Evolutionary conservation across 2,329 filamentous ascomycete genomes (phyloP), one percentile per base, ranked within the genome.

Genomic region (Colletotrichum sublineola): DNA sequence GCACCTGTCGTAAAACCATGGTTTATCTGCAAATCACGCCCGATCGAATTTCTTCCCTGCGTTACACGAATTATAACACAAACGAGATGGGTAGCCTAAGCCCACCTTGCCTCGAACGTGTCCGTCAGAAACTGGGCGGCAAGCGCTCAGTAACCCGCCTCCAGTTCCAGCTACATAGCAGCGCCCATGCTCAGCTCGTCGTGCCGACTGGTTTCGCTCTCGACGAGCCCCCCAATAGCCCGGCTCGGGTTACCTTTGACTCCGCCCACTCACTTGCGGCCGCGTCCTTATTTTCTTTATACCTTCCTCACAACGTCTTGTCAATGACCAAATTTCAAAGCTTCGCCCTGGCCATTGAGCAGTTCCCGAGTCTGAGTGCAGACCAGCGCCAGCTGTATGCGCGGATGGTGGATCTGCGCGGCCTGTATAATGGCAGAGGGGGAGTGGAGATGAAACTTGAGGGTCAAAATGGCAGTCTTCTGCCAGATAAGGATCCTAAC

Each of bases 371-470:
- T 48, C 42, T 68, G 31, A 56, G 48, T n/a, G 58, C 38, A 38
- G 50, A n/a, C n/a, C 38, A 68, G 31, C 66, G 29, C n/a, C 58
- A 56, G 6, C 14, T 20, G n/a, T 63, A 68, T 11, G 12, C 56
- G 29, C 66, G 66, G 11, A 56, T 48, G 50, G 58, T 68, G 29
- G 66, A 68, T 57, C 33, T 57, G 29, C 58, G 52, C 29, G 44
- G 66, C 40, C 58, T 68, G 8, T 68, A 68, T 29, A 36, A 52
- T 56, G 66, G 66, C 48, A 68, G 46, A 42, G 66, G 66, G 33
- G 66, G 66, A 3, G 31, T 20, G 4, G 60, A 56, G 31, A 38
- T 68, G 3, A 31, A 15, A 14, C 42, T 14, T 4, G 40, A 57
- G 9, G 40, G 42, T 14, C 14, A 40, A 18, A 4, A 38, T 33